phyloP scores from a whole-genome alignment of 306 rosid species.

The Cicer yamashitae region DNA sequence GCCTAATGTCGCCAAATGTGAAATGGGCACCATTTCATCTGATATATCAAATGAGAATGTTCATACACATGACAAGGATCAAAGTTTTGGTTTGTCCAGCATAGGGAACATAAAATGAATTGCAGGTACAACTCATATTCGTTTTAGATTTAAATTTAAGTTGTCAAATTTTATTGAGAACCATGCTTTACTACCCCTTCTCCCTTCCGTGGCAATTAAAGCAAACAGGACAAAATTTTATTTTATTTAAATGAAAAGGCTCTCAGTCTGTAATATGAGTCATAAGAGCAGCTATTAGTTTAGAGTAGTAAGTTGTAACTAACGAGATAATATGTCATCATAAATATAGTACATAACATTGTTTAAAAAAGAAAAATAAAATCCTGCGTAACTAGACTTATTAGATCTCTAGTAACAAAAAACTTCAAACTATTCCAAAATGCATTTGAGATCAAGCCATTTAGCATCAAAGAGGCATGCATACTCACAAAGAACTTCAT shows the following conservation, averaged over 20 bases:
- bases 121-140: background rate
- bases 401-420: slow-evolving; percentile 4
- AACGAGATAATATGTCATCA: slow-evolving; percentile 12
- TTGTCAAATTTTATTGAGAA: slow-evolving; percentile 20
- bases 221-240: slow-evolving; percentile 12
- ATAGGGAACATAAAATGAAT: slow-evolving; percentile 2
- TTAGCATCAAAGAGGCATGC: slow-evolving; percentile 20
- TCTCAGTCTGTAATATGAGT: slow-evolving; percentile 12
- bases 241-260: slow-evolving; percentile 6
- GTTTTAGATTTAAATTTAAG: slow-evolving; percentile 13
- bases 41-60: slow-evolving; percentile 19
- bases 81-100: background rate
- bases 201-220: background rate
- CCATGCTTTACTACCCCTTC: background rate
- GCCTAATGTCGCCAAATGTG: background rate
- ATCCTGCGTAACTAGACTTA: slow-evolving; percentile 11
- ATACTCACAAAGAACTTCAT: slow-evolving; percentile 94
- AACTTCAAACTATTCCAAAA: slow-evolving; percentile 17
- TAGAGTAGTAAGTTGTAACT: slow-evolving; percentile 4
- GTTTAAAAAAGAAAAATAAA: background rate
- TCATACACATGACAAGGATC: slow-evolving; percentile 17
- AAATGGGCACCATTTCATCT: slow-evolving; percentile 10
- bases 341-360: background rate
- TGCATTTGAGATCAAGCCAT: slow-evolving; percentile 28
- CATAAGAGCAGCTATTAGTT: slow-evolving; percentile 28